These are phyloP conservation scores for Amanita pallidorosea DNA, from an alignment of 768 basidiomycete species.

Conservation along the genomic window DNA sequence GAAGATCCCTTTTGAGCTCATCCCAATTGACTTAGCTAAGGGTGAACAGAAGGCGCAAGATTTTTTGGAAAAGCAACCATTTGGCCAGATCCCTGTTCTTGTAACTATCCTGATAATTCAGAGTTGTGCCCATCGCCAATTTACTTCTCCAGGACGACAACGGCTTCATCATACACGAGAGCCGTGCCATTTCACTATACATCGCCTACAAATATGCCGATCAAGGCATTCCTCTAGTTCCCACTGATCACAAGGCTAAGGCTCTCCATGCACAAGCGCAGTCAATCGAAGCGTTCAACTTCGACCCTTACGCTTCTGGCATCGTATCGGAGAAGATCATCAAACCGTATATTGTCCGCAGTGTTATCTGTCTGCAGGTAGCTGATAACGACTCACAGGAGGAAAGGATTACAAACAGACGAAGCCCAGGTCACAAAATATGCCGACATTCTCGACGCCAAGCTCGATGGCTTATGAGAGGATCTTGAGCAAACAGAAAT, in stretches of 20 bases:
- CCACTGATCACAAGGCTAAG: conserved; percentile 13
- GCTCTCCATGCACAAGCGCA: conserved; percentile 38
- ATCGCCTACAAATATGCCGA: conserved; percentile 33
- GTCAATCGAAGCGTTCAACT: conserved; percentile 42
- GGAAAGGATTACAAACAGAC: conserved; percentile 18
- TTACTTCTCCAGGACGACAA: conserved; percentile 42
- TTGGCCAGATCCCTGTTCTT: conserved; percentile 29
- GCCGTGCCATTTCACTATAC: conserved; percentile 42
- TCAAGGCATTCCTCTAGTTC: conserved; percentile 31
- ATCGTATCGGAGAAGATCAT: conserved; percentile 37
- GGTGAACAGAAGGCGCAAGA: conserved; percentile 28
- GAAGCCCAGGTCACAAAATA: conserved; percentile 15
- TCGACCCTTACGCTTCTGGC: conserved; percentile 33
- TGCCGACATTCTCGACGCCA: conserved; percentile 21
- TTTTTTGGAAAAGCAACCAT: conserved; percentile 35
- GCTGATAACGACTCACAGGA: conserved; percentile 38
- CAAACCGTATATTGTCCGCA: conserved; percentile 27
- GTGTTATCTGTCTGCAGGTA: not conserved
- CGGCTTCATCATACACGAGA: conserved; percentile 51
- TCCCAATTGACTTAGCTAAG: conserved; percentile 25
- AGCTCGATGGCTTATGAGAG: conserved; percentile 44
- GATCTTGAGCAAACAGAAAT: conserved; percentile 42
- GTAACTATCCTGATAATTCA: conserved; percentile 7
- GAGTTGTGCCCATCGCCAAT: not conserved
- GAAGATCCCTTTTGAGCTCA: conserved; percentile 34